A percentile compares a stretch with the other conserved stretches of the same genome.
phyloP scores from a whole-genome alignment of 768 basidiomycete genomes.

The Mrakia blollopis region DNA sequence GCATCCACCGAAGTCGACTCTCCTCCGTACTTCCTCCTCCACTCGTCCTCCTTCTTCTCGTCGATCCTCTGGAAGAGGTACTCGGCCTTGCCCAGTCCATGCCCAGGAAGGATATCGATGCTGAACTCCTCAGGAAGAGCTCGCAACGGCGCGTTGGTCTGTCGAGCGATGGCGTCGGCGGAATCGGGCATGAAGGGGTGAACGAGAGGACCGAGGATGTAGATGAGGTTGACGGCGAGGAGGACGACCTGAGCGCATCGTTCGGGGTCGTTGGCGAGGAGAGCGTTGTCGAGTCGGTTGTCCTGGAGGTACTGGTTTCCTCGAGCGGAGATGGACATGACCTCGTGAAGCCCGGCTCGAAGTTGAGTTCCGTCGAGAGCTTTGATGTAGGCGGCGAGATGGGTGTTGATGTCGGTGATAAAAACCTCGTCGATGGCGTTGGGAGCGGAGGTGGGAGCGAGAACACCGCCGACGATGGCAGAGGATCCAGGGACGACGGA shows the following conservation, averaged over 20 bases:
- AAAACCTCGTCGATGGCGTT: constrained; percentile 58
- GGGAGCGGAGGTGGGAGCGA: constrained; percentile 53
- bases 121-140: constrained; percentile 64
- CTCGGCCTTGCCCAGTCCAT: constrained; percentile 75
- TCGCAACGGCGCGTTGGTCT: constrained; percentile 84
- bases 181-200: constrained; percentile 97
- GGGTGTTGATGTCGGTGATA: constrained; percentile 68
- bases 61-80: constrained; percentile 94
- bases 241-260: constrained; percentile 87
- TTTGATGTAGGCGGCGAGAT: constrained; percentile 72
- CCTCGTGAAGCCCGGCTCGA: constrained; percentile 74
- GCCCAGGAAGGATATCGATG: constrained; percentile 80
- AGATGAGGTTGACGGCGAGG: constrained; percentile 87
- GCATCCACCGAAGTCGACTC: constrained; percentile 43
- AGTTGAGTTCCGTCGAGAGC: constrained; percentile 90
- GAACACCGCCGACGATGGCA: constrained; percentile 64
- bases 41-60: constrained; percentile 77
- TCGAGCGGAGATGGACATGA: constrained; percentile 81
- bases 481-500: constrained; percentile 72
- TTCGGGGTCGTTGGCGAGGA: constrained; percentile 71
- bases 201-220: constrained; percentile 72
- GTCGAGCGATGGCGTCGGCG: constrained; percentile 68
- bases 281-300: constrained; percentile 80
- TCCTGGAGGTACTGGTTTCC: constrained; percentile 95
- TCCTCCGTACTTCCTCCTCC: constrained; percentile 76